Evolutionary conservation across 2,329 filamentous ascomycete genomes (phyloP), one percentile per base, ranked within the genome.

Genomic region (Pseudohalonectria lignicola): DNA sequence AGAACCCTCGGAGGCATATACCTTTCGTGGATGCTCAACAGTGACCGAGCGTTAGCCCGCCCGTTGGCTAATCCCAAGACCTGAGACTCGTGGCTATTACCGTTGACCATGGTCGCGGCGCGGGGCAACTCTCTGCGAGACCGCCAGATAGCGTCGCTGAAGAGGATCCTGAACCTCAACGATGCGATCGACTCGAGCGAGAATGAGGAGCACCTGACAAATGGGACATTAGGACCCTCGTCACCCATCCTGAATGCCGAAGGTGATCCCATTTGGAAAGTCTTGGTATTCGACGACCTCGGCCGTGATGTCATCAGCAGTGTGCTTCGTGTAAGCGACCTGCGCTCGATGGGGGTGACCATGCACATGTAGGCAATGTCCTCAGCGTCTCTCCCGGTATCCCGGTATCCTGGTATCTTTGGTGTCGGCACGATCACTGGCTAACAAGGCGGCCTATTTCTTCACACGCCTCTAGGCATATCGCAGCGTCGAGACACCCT

Each of bases 261-360:
- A 50, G 87, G 88, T 45, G 86, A 94, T 52, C 88, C 90, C 1
- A 88, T 95, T 64, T 96, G 90, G 90, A 96, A 96, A 60, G 85
- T 96, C 6, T 68, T 98, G 37, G 86, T 98, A 9, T 96, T 98
- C 55, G 93, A 98, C 60, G 78, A 90, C 49, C 60, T 80, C 4
- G 92, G 90, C 34, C 75, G 88, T 57, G 88, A 96, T 73, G 85
- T 98, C 42, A 95, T 98, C 53, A 95, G 87, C 65, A 95, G 88
- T 53, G 88, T 98, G 3, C 69, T 98, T 46, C 76, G 88, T 42
- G 92, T 98, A 45, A 94, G 87, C 54, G 92, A 98, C 62, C 66
- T 98, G 54, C 74, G 93, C 45, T 76, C 82, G 43, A 87, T 92
- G 76, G 92, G 93, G n/a, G 84, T 96, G 39, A 96, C 87, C 29